Evolutionary conservation across 2,329 filamentous ascomycete species (phyloP).

Genomic region (Gnomoniopsis smithogilvyi): DNA sequence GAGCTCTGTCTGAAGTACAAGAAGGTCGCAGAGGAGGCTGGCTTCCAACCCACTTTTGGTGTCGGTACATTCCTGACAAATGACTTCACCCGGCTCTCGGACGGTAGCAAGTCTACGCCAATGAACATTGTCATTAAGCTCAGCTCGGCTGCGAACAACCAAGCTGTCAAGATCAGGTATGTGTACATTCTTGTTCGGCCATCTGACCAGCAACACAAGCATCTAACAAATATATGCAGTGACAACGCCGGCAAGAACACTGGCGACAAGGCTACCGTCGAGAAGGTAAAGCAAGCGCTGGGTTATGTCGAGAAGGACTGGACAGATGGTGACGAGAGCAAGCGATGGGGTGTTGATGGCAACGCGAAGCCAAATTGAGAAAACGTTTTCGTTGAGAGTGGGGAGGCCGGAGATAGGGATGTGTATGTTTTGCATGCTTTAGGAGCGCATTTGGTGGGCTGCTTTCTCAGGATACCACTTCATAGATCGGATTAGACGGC

Average conservation of each 20-base stretch:
- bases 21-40: slow-evolving; percentile 71
- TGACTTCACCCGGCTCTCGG: slow-evolving; percentile 73
- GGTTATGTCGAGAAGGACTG: slow-evolving; percentile 85
- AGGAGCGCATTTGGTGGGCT: not conserved
- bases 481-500: slow-evolving; percentile 13
- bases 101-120: slow-evolving; percentile 79
- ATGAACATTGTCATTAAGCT: slow-evolving; percentile 99
- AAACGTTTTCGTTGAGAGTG: not conserved
- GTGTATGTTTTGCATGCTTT: not conserved
- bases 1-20: slow-evolving; percentile 92
- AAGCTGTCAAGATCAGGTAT: slow-evolving; percentile 83
- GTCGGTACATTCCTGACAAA: slow-evolving; percentile 96
- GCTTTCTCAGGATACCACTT: slow-evolving; percentile 15
- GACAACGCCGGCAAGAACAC: slow-evolving; percentile 95
- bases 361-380: slow-evolving; percentile 15
- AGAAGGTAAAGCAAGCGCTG: slow-evolving; percentile 77
- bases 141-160: slow-evolving; percentile 74
- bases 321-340: slow-evolving; percentile 78
- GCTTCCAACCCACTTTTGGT: slow-evolving; percentile 85
- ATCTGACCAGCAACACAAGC: not conserved
- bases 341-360: slow-evolving; percentile 68
- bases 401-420: not conserved
- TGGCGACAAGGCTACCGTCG: slow-evolving; percentile 74
- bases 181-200: not conserved
- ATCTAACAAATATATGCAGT: slow-evolving; percentile 35